Evolutionary conservation across 768 basidiomycete species (phyloP).

Genomic region (Xerocomellus dryophilus): DNA sequence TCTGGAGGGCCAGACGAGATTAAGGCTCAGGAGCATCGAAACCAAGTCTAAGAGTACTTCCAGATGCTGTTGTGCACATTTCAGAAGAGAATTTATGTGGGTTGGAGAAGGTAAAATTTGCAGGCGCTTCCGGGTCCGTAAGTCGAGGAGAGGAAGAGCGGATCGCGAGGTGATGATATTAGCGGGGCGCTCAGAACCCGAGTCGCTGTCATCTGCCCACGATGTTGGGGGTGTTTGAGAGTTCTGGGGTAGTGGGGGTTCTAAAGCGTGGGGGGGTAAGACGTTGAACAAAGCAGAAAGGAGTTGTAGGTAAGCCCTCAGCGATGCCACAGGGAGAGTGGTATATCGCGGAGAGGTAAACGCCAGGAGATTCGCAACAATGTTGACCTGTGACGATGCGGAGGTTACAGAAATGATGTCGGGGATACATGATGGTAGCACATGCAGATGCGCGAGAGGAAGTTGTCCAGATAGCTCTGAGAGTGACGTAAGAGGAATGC

Average conservation of each 20-base stretch:
- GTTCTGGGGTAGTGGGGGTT: constrained; percentile 36
- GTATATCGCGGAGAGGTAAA: constrained; percentile 64
- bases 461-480: constrained; percentile 62
- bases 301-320: constrained; percentile 54
- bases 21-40: constrained; percentile 54
- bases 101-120: constrained; percentile 48
- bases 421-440: constrained; percentile 30
- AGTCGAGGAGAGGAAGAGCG: constrained; percentile 47
- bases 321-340: constrained; percentile 41
- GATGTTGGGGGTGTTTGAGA: constrained; percentile 6
- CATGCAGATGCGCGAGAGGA: constrained; percentile 46
- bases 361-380: constrained; percentile 68
- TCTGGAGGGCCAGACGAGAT: constrained; percentile 56
- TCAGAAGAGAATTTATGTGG: constrained; percentile 58
- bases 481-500: constrained; percentile 59
- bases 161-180: constrained; percentile 35
- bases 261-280: constrained; percentile 52
- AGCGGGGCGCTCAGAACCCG: constrained; percentile 37
- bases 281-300: constrained; percentile 48
- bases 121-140: constrained; percentile 61
- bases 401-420: constrained; percentile 33
- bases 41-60: constrained; percentile 48
- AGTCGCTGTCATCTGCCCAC: constrained; percentile 37
- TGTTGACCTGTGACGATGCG: constrained; percentile 44
- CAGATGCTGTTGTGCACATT: constrained; percentile 38